Evolutionary conservation across 1,284 basidiomycete species (phyloP).

Genomic region (Veloboletus limbatus): DNA sequence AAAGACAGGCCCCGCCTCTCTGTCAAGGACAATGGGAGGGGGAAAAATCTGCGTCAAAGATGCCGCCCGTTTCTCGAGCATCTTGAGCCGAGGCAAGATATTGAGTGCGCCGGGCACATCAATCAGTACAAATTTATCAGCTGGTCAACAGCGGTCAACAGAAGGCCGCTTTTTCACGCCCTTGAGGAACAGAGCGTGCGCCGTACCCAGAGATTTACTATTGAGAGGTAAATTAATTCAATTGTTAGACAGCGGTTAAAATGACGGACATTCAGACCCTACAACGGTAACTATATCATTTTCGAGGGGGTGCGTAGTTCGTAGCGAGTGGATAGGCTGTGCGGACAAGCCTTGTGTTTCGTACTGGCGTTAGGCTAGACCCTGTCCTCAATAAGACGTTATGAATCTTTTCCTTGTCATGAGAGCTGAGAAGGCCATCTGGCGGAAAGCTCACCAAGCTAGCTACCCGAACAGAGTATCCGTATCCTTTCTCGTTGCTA

Average conservation of each 20-base stretch:
- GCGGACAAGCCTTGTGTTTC: conserved; percentile 7
- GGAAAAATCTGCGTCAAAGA: conserved; percentile 1
- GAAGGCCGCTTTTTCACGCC: conserved; percentile 15
- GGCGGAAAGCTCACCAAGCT: conserved; percentile 15
- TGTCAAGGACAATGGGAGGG: neutral
- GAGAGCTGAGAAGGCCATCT: conserved; percentile 9
- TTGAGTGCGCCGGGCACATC: conserved; percentile 3
- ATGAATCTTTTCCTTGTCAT: conserved; percentile 9
- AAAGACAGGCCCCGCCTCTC: neutral
- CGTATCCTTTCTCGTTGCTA: conserved; percentile 34
- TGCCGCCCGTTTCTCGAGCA: neutral
- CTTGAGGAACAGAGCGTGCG: conserved; percentile 6
- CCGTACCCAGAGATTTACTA: conserved; percentile 19
- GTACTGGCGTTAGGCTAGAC: conserved; percentile 13
- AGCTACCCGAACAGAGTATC: conserved; percentile 18
- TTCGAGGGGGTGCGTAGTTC: conserved; percentile 8
- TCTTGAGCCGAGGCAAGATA: conserved; percentile 2
- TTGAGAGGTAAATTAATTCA: conserved; percentile 29
- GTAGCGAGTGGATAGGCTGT: conserved; percentile 10
- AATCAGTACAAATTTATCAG: conserved; percentile 23
- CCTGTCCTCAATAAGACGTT: conserved; percentile 6
- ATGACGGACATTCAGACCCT: conserved; percentile 9
- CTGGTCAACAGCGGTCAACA: conserved; percentile 22
- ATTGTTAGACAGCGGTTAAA: conserved; percentile 15
- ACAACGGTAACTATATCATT: conserved; percentile 14